Evolutionary conservation across 2,329 filamentous ascomycete genomes (phyloP).

Genomic region (Neofusicoccum sp.): DNA sequence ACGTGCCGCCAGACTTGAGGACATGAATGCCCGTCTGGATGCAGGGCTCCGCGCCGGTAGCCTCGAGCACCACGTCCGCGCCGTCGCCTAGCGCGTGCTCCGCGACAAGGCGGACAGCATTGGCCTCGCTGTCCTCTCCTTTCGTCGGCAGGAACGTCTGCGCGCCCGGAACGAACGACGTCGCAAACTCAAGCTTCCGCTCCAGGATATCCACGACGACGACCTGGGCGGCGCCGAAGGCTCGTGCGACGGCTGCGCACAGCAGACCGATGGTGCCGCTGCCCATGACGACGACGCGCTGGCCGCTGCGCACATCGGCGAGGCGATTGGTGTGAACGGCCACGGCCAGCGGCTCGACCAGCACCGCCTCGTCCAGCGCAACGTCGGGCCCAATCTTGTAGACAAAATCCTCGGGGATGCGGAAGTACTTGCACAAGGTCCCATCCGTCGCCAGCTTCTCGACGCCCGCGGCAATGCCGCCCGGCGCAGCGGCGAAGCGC

Average conservation of each 20-base stretch:
- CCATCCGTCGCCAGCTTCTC: slow-evolving; percentile 7
- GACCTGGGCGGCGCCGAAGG: slow-evolving; percentile 74
- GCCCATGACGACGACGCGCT: slow-evolving; percentile 41
- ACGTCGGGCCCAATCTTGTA: slow-evolving; percentile 15
- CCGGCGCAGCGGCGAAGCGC: slow-evolving; percentile 80
- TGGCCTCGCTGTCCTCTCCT: not conserved
- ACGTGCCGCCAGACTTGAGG: slow-evolving; percentile 23
- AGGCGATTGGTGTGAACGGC: slow-evolving; percentile 4
- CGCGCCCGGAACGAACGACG: slow-evolving; percentile 56
- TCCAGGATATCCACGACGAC: slow-evolving; percentile 78
- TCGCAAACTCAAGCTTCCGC: slow-evolving; percentile 72
- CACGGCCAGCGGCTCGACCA: slow-evolving; percentile 20
- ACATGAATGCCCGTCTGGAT: slow-evolving; percentile 23
- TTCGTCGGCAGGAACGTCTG: slow-evolving; percentile 19
- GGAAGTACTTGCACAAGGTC: slow-evolving; percentile 18
- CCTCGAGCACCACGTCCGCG: slow-evolving; percentile 27
- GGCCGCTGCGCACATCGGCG: slow-evolving; percentile 24
- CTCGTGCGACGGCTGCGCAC: slow-evolving; percentile 74
- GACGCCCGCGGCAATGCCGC: not conserved
- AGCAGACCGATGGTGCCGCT: slow-evolving; percentile 67
- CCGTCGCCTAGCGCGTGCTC: slow-evolving; percentile 19
- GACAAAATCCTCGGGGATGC: slow-evolving; percentile 20
- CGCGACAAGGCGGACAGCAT: slow-evolving; percentile 17
- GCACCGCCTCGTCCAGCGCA: slow-evolving; percentile 18
- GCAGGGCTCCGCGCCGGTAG: slow-evolving; percentile 27